Evolutionary conservation across 202 grass and related monocot genomes (phyloP).

Genomic region (Panicum hallii): DNA sequence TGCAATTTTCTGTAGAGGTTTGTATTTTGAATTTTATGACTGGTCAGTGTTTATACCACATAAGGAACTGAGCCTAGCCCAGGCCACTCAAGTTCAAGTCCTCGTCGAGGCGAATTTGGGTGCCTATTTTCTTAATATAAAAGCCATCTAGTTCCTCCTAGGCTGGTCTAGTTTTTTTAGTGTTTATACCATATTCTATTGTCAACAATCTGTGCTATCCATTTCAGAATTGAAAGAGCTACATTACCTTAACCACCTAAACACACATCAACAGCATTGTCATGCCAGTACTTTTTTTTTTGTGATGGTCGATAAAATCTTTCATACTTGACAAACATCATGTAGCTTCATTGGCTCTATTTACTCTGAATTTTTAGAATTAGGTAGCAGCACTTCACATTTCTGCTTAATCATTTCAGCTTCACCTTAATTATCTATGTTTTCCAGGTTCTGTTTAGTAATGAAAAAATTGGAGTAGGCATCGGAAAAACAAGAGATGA

Average conservation of each 20-base stretch:
- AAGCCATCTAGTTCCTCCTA: too few relatives aligned
- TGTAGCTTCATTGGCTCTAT: background rate
- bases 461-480: conserved; percentile 83
- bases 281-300: conserved; percentile 31
- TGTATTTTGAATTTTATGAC: conserved; percentile 40
- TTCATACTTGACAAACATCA: background rate
- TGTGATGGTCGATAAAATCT: conserved; percentile 16
- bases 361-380: conserved; percentile 20
- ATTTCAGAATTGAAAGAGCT: conserved; percentile 34
- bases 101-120: too few relatives aligned
- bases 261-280: background rate
- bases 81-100: too few relatives aligned
- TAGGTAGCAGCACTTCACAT: conserved; percentile 21
- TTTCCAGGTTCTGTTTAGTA: conserved; percentile 89
- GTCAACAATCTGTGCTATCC: conserved; percentile 20
- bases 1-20: conserved; percentile 90
- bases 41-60: background rate
- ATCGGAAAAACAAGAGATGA: conserved; percentile 89
- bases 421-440: conserved; percentile 39
- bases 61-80: background rate
- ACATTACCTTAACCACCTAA: background rate
- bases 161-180: too few relatives aligned
- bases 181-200: conserved; percentile 14
- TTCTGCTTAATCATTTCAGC: conserved; percentile 33
- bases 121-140: too few relatives aligned